A percentile compares a stretch with the other conserved stretches of the same genome.
These are phyloP conservation scores for Lavandula angustifolia DNA, from an alignment of 257 asterid genomes.

Conservation along the genomic window DNA sequence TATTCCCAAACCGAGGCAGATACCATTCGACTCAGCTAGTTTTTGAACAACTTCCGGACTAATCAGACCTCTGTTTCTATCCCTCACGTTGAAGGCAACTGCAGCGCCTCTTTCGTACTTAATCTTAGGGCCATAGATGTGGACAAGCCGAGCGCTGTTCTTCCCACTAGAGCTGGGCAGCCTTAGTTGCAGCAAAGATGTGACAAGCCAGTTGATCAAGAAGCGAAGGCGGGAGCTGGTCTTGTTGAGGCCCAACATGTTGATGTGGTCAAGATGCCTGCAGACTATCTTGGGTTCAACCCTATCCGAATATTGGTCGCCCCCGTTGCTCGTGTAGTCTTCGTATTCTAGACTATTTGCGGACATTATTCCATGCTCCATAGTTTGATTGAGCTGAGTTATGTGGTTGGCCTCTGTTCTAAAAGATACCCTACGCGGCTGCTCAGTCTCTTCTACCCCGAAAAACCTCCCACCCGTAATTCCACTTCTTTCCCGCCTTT, in stretches of 20 bases:
- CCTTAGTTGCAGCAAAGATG: constrained; percentile 82
- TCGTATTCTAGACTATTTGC: constrained; percentile 68
- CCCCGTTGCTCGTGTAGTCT: constrained; percentile 71
- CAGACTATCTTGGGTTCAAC: constrained; percentile 83
- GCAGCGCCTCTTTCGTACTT: constrained; percentile 96
- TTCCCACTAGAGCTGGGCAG: constrained; percentile 52
- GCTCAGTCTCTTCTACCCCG: constrained; percentile 86
- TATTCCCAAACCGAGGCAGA: constrained; percentile 85
- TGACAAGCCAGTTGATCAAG: constrained; percentile 88
- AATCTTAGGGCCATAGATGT: constrained; percentile 92
- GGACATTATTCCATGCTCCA: constrained; percentile 68
- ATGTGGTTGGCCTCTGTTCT: constrained; percentile 67
- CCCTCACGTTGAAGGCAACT: constrained; percentile 84
- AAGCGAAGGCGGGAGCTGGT: constrained; percentile 83
- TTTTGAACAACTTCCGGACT: constrained; percentile 86
- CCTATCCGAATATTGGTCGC: constrained; percentile 77
- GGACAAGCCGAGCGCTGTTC: constrained; percentile 62
- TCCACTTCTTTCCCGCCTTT: constrained; percentile 83
- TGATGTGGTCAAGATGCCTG: constrained; percentile 88
- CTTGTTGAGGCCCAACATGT: constrained; percentile 87
- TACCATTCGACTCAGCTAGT: constrained; percentile 71
- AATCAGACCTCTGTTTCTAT: constrained; percentile 68
- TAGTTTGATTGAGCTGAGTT: constrained; percentile 48
- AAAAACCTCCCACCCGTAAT: constrained; percentile 77
- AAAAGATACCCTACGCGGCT: constrained; percentile 80